Conservation (phyloP, 805 yeast species). For the Teunomyces aglyptinius region DNA sequence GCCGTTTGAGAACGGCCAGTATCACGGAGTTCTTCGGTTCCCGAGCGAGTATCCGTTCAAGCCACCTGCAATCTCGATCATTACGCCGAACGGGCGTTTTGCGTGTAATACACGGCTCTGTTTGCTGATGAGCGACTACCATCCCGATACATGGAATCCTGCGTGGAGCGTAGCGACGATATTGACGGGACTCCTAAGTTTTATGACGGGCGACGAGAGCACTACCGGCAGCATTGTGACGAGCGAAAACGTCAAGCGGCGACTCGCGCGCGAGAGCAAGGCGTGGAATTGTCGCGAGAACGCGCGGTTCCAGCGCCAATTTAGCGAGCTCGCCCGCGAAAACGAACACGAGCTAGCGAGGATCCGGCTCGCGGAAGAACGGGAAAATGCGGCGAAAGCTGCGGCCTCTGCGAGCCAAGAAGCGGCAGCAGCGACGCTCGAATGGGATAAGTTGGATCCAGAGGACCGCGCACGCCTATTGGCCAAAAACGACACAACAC, state of each 20-base stretch:
- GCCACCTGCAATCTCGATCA: constrained; percentile 87
- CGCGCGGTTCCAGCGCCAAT: constrained; percentile 56
- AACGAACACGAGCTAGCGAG: constrained; percentile 34
- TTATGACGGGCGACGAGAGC: constrained; percentile 84
- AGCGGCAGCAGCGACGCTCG: constrained; percentile 15
- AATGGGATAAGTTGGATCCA: constrained; percentile 51
- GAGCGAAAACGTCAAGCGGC: constrained; percentile 53
- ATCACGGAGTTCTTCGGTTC: constrained; percentile 82
- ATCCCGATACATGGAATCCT: constrained; percentile 95
- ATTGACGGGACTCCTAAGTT: constrained; percentile 80
- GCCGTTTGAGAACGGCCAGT: constrained; percentile 83
- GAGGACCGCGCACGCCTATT: constrained; percentile 60
- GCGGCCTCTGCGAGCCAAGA: constrained; percentile 12
- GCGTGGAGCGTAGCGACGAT: constrained; percentile 94
- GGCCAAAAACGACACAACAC: constrained; percentile 15
- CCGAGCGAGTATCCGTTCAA: constrained; percentile 87
- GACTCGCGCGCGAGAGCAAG: constrained; percentile 58
- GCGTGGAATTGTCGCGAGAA: constrained; percentile 59
- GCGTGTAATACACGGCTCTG: constrained; percentile 79
- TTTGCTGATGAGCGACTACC: constrained; percentile 90
- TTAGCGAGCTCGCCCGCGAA: constrained; percentile 62
- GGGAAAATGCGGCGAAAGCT: constrained; percentile 13
- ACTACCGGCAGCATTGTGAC: constrained; percentile 82
- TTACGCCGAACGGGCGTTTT: constrained; percentile 89
- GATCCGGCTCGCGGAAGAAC: constrained; percentile 12